These are phyloP conservation scores for Gossypium rotundifolium DNA, from an alignment of 345 rosid species.

Conservation along the genomic window DNA sequence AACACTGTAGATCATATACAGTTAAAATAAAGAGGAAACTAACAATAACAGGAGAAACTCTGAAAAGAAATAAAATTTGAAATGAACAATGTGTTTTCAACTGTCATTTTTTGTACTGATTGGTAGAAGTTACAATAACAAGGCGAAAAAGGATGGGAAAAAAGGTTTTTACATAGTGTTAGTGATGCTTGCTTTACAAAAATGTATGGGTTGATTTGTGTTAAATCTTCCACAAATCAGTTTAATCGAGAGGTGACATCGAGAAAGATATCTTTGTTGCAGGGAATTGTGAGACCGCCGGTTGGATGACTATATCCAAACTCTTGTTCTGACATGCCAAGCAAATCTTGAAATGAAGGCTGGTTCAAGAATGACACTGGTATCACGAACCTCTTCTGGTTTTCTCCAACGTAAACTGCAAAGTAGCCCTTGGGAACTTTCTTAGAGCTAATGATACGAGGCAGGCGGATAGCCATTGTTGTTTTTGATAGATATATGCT, in stretches of 20 bases:
- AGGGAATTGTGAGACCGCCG: conserved; percentile 37
- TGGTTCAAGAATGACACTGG: conserved; percentile 28
- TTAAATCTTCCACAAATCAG: not conserved
- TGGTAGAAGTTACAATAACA: not conserved
- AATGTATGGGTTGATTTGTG: not conserved
- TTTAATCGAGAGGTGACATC: not conserved
- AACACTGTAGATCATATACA: not conserved
- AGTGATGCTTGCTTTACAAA: conserved; percentile 11
- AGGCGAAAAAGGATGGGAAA: not conserved
- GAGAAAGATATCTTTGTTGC: conserved; percentile 27
- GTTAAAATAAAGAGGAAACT: not conserved
- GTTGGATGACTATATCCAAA: conserved; percentile 35
- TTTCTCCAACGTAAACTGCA: conserved; percentile 24
- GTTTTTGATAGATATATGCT: not conserved
- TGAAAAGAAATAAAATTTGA: no score
- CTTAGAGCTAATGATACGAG: conserved; percentile 8
- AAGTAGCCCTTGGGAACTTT: conserved; percentile 8
- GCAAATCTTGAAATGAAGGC: conserved; percentile 29
- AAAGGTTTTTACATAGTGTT: conserved; percentile 2
- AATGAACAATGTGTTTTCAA: not conserved
- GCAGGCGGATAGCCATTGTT: conserved; percentile 11
- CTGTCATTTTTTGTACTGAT: not conserved
- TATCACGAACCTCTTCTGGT: conserved; percentile 32
- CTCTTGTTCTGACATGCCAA: conserved; percentile 30
- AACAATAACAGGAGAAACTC: not conserved